Base-by-base conservation (phyloP, 805 yeast genomes). In the Wickerhamiella cacticola region DNA sequence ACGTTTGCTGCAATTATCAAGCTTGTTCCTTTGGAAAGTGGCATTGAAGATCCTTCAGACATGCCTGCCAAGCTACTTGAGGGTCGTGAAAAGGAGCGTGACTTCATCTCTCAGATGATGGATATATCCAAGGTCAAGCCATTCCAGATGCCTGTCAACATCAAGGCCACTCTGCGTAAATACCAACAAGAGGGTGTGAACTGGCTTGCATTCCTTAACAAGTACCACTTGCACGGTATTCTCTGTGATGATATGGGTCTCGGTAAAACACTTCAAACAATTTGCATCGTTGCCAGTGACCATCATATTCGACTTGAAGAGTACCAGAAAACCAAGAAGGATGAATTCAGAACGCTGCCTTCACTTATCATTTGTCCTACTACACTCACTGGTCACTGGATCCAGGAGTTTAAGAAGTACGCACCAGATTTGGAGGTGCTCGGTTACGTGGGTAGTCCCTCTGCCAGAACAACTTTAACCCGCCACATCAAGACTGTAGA, bases 161-260 rank as follows among this genome's bases (percentile, higher is more conserved):
- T 92, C 52, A 83, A 85, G 53, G 98, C 98, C 0, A 85, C 94
- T 1, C 71, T 92, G 53, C 77, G 99, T 62, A 82, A 84, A 53
- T 92, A 92, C 61, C 99, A 92, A 67, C 97, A 92, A 63, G 97
- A 92, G 52, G 99, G 99, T 64, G 94, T 92, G 33, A 92, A 89
- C 62, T 92, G 99, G 99, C 71, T 92, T 47, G 95, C 95, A 7
- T 92, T 92, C 60, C 72, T 92, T 59, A 92, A 92, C 67, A 84
- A 84, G 59, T 92, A 92, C 61, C 95, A 89, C 63, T 69, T 92
- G 46, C 99, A 92, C 67, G 99, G 99, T 47, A 89, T 92, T 59
- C 70, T 92, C 43, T 92, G 98, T 76, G 99, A 92, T 63, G 99
- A 92, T 77, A 92, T 92, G 99, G 99, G 99, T 5, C 72, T 92